These are phyloP conservation scores for Acanthamoeba castellanii DNA, from an alignment of 208 protist genomes.

Conservation along the genomic window DNA sequence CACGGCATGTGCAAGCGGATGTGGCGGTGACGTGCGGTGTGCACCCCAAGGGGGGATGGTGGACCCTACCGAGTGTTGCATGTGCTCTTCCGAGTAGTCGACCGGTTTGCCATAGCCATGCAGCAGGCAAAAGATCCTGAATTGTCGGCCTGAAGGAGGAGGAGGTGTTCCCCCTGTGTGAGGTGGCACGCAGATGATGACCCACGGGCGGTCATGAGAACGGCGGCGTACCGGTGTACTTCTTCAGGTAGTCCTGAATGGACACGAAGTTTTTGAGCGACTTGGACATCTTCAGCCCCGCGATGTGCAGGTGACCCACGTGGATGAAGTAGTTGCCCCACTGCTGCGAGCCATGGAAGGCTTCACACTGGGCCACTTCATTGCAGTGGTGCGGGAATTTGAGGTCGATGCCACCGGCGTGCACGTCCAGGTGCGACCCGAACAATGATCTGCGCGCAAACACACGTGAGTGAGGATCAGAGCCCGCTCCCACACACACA, in stretches of 20 bases:
- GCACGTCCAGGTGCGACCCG: slow-evolving; percentile 96
- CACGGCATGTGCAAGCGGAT: no score
- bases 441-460: slow-evolving; percentile 86
- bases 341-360: not conserved
- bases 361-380: slow-evolving; percentile 98
- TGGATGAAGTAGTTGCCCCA: slow-evolving; percentile 70
- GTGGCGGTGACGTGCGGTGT: no score
- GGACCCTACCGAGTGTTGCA: slow-evolving; percentile 22
- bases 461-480: not conserved
- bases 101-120: slow-evolving; percentile 51
- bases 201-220: not conserved
- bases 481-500: no score
- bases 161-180: not conserved
- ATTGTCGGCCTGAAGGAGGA: not conserved
- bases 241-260: slow-evolving; percentile 87
- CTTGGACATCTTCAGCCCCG: slow-evolving; percentile 99
- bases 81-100: slow-evolving; percentile 61
- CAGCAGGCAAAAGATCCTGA: slow-evolving; percentile 66
- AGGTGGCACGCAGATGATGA: no score
- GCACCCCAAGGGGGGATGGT: slow-evolving; percentile 89
- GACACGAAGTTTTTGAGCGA: slow-evolving; percentile 99
- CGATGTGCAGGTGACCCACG: slow-evolving; percentile 97
- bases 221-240: not conserved
- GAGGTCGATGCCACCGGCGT: slow-evolving; percentile 98
- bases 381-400: slow-evolving; percentile 99